A percentile compares a stretch with the other conserved stretches of the same genome.
Evolutionary conservation across 2,329 filamentous ascomycete species (phyloP).

Genomic region (Amauroascus verrucosus): DNA sequence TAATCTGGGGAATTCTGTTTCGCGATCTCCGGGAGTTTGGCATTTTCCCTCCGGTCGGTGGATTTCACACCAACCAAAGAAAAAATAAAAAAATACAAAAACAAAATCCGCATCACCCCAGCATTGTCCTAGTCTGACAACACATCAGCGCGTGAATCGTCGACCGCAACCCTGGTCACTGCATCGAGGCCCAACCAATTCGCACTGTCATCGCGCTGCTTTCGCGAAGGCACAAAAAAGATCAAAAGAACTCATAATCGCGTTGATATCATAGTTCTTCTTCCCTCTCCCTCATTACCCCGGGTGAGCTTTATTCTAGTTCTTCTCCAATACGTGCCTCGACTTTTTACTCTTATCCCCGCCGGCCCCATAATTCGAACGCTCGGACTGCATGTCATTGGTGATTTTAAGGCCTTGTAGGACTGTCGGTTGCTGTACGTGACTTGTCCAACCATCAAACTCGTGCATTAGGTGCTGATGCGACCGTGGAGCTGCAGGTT

Average conservation of each 20-base stretch:
- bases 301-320: not conserved
- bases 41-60: not conserved
- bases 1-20: not conserved
- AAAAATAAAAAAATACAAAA: no score
- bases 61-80: slow-evolving; percentile 8
- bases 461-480: slow-evolving; percentile 37
- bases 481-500: slow-evolving; percentile 32
- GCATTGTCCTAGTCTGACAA: slow-evolving; percentile 13
- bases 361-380: slow-evolving; percentile 1
- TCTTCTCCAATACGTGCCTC: slow-evolving; percentile 5
- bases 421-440: slow-evolving; percentile 4
- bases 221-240: slow-evolving; percentile 8
- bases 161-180: slow-evolving; percentile 11
- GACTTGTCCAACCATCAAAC: slow-evolving; percentile 6
- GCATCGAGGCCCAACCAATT: slow-evolving; percentile 17
- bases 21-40: slow-evolving; percentile 3
- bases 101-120: slow-evolving; percentile 5
- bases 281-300: not conserved
- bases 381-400: slow-evolving; percentile 2
- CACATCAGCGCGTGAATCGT: slow-evolving; percentile 15
- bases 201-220: slow-evolving; percentile 9
- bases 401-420: not conserved
- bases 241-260: slow-evolving; percentile 9
- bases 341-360: not conserved
- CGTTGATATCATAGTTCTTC: slow-evolving; percentile 8